Base-by-base conservation (phyloP, 192 early-diverging fungal genomes). In the Podila clonocystis region DNA sequence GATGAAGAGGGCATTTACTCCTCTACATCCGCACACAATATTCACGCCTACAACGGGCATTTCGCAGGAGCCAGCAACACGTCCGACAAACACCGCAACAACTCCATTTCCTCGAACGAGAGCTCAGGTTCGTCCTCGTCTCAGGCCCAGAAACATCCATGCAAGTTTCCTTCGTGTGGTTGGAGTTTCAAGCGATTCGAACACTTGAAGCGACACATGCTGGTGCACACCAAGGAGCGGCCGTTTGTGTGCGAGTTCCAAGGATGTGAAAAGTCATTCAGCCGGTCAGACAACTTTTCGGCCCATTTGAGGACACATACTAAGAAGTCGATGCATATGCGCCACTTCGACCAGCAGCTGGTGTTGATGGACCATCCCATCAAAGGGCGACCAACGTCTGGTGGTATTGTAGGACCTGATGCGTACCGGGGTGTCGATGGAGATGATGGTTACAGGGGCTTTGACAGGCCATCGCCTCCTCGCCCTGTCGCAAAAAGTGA, bases 221-320 rank as follows among this genome's bases (percentile, higher is more conserved):
- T 93, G 49, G 91, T 91, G 3, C 93, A 94, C 70, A 91, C 93
- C 38, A 92, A 92, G 45, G 91, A 92, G 73, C 84, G 90, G 64
- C 91, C 92, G 55, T 90, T 92, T 80, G 72, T 85, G 52, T 94
- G 93, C 73, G 83, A 85, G 61, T 88, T 87, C 70, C 88, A 89
- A 31, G 91, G 90, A 24, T 96, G 94, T 73, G 92, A 91, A 67
- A 94, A 94, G 82, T 86, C 84, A 11, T 96, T 96, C 74, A 93
- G 91, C 74, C 89, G 93, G 68, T 92, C 92, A 17, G 92, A 92
- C 58, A 93, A 92, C 70, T 91, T 94, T 67, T 87, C 91, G 9
- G 91, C 93, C 45, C 94, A 95, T 71, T 86, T 86, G 65, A 85
- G 90, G 68, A 92, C 90, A 12, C 94, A 95, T 68, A 68, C 70